Conservation (phyloP, 805 yeast species). For the Ascoidea rubescens region DNA sequence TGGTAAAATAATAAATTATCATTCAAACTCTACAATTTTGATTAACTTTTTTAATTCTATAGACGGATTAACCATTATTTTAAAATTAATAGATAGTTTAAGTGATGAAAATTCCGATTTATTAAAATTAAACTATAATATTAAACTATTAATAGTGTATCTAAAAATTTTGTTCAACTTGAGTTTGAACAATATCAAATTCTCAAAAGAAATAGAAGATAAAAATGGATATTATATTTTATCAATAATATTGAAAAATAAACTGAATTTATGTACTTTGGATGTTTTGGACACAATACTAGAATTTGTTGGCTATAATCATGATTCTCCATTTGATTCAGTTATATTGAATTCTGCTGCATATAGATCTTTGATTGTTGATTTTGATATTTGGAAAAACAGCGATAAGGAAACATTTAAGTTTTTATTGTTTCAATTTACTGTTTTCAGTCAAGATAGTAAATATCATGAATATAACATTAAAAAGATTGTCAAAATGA, state of each 20-base stretch:
- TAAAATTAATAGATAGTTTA: constrained; percentile 26
- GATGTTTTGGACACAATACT: constrained; percentile 35
- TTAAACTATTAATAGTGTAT: constrained; percentile 10
- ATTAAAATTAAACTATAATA: background rate
- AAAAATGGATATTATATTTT: constrained; percentile 48
- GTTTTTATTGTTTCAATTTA: constrained; percentile 43
- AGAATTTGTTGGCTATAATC: constrained; percentile 42
- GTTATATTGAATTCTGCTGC: constrained; percentile 40
- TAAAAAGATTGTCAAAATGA: constrained; percentile 38
- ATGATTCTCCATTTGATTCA: constrained; percentile 36
- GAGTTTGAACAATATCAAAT: constrained; percentile 34
- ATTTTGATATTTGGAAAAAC: constrained; percentile 44
- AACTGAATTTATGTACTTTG: constrained; percentile 19
- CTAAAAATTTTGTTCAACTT: constrained; percentile 28
- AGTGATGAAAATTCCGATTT: constrained; percentile 16
- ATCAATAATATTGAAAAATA: constrained; percentile 36
- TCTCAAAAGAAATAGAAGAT: constrained; percentile 42
- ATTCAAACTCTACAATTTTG: constrained; percentile 3
- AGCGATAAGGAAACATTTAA: constrained; percentile 30
- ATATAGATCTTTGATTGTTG: constrained; percentile 44
- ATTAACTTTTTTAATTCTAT: constrained; percentile 16
- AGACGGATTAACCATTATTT: constrained; percentile 37
- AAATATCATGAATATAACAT: constrained; percentile 36
- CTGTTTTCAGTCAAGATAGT: constrained; percentile 39
- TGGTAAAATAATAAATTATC: constrained; percentile 1